Evolutionary conservation across 345 rosid species (phyloP).

Genomic region (Eucalyptus tenuipes): DNA sequence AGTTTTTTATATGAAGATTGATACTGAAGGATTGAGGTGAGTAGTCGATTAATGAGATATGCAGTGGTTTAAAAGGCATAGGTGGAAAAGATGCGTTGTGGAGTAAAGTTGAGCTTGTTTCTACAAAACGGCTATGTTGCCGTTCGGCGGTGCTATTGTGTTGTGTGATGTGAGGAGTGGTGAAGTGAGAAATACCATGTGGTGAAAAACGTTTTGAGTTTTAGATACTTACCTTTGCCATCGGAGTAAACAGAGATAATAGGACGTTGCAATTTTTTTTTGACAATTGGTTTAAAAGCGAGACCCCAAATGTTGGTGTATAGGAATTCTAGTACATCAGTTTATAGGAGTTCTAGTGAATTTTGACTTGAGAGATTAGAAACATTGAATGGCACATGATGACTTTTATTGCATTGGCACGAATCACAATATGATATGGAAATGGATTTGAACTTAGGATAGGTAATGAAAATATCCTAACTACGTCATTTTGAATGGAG

Average conservation of each 20-base stretch:
- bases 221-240: fast-evolving
- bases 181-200: not conserved
- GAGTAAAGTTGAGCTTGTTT: not conserved
- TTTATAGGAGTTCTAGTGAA: not conserved
- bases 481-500: not conserved
- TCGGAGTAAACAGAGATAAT: fast-evolving
- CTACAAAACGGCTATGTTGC: not conserved
- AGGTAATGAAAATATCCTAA: not conserved
- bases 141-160: fast-evolving
- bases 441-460: not conserved
- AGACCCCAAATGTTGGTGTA: not conserved
- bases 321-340: fast-evolving
- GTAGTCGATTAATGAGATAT: not conserved
- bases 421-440: not conserved
- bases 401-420: not conserved
- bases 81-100: not conserved
- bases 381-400: not conserved
- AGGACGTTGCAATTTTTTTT: not conserved
- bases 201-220: not conserved
- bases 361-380: not conserved
- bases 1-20: not conserved
- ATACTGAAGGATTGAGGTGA: not conserved
- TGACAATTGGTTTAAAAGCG: not conserved
- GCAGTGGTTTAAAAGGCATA: not conserved
- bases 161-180: not conserved